Conservation (phyloP, 495 filamentous ascomycete species). For the Annulohypoxylon bovei region DNA sequence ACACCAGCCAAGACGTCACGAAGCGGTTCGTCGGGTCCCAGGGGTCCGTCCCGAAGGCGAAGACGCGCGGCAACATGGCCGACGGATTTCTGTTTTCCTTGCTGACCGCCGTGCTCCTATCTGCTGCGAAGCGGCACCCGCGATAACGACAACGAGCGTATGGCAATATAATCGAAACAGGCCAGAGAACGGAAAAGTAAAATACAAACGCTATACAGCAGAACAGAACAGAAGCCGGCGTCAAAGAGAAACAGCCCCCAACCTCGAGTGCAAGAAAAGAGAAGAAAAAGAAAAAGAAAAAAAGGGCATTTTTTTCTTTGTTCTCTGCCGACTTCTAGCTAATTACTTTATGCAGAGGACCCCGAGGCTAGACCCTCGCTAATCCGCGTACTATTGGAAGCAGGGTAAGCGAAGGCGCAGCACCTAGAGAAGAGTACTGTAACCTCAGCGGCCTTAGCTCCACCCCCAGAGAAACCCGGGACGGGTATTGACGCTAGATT, state of each 20-base stretch:
- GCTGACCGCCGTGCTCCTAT: neutral
- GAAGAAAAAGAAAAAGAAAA: neutral
- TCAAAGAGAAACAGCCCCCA: neutral
- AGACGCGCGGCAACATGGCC: constrained; percentile 34
- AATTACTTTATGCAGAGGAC: neutral
- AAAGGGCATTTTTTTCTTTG: neutral
- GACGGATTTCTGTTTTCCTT: neutral
- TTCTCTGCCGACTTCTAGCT: neutral
- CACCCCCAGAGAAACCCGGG: constrained; percentile 18
- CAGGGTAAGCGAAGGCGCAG: too few species aligned
- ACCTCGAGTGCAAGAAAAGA: neutral
- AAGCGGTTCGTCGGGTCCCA: constrained; percentile 72
- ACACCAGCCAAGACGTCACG: constrained; percentile 79
- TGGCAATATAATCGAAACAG: neutral
- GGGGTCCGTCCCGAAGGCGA: constrained; percentile 54
- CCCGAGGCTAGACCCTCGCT: neutral
- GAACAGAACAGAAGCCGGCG: too few species aligned
- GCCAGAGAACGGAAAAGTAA: neutral
- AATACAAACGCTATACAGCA: too few species aligned
- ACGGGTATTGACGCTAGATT: constrained; percentile 1
- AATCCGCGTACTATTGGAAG: too few species aligned
- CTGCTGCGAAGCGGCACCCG: neutral
- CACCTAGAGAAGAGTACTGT: too few species aligned
- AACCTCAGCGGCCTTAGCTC: neutral
- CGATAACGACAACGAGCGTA: neutral